Conservation (phyloP, 148 eudicot genomes). For the Rhododendron kiyosumense region DNA sequence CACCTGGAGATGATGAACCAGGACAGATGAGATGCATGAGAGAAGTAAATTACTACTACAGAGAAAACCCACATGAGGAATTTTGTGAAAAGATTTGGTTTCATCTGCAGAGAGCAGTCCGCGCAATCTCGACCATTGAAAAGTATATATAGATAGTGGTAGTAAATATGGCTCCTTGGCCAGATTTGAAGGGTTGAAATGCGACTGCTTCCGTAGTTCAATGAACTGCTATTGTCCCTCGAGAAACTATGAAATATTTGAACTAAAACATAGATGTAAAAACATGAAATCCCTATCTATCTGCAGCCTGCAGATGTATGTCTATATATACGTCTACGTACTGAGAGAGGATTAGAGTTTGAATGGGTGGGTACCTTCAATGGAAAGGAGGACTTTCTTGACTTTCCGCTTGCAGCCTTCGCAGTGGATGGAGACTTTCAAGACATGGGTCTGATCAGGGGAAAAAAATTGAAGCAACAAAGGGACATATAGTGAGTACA, state of each 20-base stretch:
- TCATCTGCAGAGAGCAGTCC: too few species aligned
- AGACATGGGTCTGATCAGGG: constrained; percentile 47
- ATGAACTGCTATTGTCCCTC: not conserved
- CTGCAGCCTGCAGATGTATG: too few species aligned
- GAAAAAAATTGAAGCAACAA: not conserved
- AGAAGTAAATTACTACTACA: not conserved
- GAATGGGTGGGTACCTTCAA: constrained; percentile 39
- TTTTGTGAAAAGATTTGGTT: too few species aligned
- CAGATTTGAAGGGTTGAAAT: not conserved
- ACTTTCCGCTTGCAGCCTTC: constrained; percentile 94
- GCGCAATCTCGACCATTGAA: too few species aligned
- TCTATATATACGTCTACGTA: too few species aligned
- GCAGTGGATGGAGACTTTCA: constrained; percentile 81
- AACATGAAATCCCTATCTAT: too few species aligned
- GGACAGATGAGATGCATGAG: not conserved
- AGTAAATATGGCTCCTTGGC: too few species aligned
- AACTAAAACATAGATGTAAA: too few species aligned
- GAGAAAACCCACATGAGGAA: too few species aligned
- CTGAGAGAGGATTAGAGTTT: not conserved
- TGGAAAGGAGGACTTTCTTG: constrained; percentile 54
- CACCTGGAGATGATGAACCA: constrained; percentile 35
- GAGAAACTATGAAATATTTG: not conserved
- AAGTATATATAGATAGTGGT: too few species aligned
- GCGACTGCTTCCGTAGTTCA: too few species aligned
- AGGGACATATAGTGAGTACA: not conserved